Evolutionary conservation across 176 grass and related monocot genomes (phyloP).

Genomic region (Dendrocalamus sinicus): DNA sequence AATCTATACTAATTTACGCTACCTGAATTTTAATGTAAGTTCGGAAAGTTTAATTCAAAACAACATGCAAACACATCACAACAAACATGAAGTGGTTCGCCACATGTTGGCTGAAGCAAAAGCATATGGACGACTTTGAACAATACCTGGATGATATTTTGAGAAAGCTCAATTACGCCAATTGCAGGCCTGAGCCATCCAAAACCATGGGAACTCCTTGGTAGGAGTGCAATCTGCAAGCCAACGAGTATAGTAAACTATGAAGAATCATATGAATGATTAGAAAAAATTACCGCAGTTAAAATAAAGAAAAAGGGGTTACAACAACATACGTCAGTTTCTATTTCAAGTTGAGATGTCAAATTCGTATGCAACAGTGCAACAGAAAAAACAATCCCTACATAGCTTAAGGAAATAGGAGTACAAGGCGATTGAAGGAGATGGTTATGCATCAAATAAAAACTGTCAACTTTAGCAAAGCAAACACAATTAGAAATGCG

Average conservation of each 20-base stretch:
- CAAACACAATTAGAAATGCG: not conserved
- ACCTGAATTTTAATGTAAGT: not conserved
- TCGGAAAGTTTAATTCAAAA: not conserved
- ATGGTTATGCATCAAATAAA: not conserved
- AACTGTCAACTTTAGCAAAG: conserved; percentile 8
- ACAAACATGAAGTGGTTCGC: not conserved
- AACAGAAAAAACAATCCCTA: not conserved
- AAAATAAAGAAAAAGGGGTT: not conserved
- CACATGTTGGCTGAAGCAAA: conserved; percentile 23
- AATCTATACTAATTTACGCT: conserved; percentile 19
- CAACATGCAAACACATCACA: not conserved
- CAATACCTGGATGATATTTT: conserved; percentile 93
- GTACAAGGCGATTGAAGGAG: not conserved
- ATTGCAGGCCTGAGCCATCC: conserved; percentile 96
- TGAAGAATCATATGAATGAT: not conserved
- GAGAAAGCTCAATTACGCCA: conserved; percentile 95
- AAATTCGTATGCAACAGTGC: not conserved
- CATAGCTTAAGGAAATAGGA: not conserved
- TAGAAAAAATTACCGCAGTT: not conserved
- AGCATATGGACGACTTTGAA: not conserved
- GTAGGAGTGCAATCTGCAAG: conserved; percentile 87
- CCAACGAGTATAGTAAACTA: conserved; percentile 9
- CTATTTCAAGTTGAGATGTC: not conserved
- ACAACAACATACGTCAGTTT: not conserved
- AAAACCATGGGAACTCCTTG: conserved; percentile 73